A percentile compares a stretch with the other conserved stretches of the same genome.
Conservation (phyloP, 768 basidiomycete species). For the Mycena crocata region DNA sequence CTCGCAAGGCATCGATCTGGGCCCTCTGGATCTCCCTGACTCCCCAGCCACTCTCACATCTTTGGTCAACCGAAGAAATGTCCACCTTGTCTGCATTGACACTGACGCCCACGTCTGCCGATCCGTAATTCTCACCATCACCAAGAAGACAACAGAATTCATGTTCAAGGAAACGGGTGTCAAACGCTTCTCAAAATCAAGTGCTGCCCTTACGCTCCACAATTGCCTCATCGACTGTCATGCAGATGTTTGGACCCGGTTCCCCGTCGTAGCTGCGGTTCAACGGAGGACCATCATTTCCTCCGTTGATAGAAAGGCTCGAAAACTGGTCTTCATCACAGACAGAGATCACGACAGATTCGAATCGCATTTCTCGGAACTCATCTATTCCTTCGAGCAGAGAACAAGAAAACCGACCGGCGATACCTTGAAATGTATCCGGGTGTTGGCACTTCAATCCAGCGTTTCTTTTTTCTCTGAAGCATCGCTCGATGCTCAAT, state of each 20-base stretch:
- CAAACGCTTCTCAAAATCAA: conserved; percentile 32
- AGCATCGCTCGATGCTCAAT: conserved; percentile 27
- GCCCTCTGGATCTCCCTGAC: conserved; percentile 45
- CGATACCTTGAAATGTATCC: conserved; percentile 52
- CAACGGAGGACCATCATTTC: conserved; percentile 56
- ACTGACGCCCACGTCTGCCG: conserved; percentile 41
- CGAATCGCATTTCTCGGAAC: conserved; percentile 55
- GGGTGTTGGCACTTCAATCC: conserved; percentile 47
- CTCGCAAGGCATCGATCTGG: conserved; percentile 54
- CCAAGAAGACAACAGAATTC: conserved; percentile 66
- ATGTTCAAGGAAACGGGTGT: conserved; percentile 60
- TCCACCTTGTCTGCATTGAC: conserved; percentile 59
- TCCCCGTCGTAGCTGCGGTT: conserved; percentile 67
- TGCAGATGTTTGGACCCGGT: conserved; percentile 69
- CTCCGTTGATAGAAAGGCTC: conserved; percentile 44
- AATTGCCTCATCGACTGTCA: conserved; percentile 68
- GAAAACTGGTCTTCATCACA: conserved; percentile 58
- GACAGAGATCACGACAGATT: conserved; percentile 50
- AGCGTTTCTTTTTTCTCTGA: conserved; percentile 38
- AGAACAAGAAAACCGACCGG: conserved; percentile 65
- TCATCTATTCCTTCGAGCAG: conserved; percentile 60
- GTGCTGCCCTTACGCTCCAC: conserved; percentile 45
- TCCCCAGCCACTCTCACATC: conserved; percentile 54
- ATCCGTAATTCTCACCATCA: conserved; percentile 64
- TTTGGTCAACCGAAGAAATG: conserved; percentile 51